Evolutionary conservation across 495 filamentous ascomycete genomes (phyloP).

Genomic region (Massariosphaeria phaeospora): DNA sequence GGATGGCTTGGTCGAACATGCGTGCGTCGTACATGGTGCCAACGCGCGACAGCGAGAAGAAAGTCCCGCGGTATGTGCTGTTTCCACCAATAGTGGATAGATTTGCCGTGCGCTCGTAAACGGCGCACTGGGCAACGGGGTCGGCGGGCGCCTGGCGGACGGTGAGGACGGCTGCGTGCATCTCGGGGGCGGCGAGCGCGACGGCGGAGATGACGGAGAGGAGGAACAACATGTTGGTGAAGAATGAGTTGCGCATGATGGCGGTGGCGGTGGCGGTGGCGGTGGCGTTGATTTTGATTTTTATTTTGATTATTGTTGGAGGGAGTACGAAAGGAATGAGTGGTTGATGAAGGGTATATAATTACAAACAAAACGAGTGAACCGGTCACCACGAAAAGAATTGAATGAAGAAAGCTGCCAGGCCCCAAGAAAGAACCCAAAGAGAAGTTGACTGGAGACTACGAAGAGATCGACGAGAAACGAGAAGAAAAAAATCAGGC

Average conservation of each 20-base stretch:
- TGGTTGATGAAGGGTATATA: background rate
- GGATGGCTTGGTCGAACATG: slow-evolving; percentile 36
- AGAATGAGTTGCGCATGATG: slow-evolving; percentile 18
- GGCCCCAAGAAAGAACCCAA: background rate
- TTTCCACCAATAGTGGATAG: slow-evolving; percentile 36
- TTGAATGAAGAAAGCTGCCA: background rate
- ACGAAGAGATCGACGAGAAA: no score
- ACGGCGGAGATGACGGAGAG: slow-evolving; percentile 12
- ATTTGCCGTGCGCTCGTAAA: slow-evolving; percentile 34
- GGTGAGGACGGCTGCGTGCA: slow-evolving; percentile 9
- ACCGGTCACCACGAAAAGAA: slow-evolving; percentile 2
- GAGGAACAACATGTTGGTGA: slow-evolving; percentile 20
- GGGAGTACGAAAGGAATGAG: background rate
- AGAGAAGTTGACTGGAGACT: no score
- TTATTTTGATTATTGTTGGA: background rate
- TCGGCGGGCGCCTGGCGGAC: slow-evolving; percentile 10
- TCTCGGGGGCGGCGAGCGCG: slow-evolving; percentile 2
- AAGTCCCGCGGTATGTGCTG: slow-evolving; percentile 39
- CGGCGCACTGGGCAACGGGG: slow-evolving; percentile 23
- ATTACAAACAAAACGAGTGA: slow-evolving; percentile 2
- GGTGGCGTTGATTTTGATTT: background rate
- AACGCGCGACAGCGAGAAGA: slow-evolving; percentile 34
- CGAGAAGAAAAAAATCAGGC: background rate
- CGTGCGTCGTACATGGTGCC: slow-evolving; percentile 34
- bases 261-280: background rate